These are phyloP conservation scores for Kregervanrija fluxuum DNA, from an alignment of 805 yeast genomes.

Conservation along the genomic window DNA sequence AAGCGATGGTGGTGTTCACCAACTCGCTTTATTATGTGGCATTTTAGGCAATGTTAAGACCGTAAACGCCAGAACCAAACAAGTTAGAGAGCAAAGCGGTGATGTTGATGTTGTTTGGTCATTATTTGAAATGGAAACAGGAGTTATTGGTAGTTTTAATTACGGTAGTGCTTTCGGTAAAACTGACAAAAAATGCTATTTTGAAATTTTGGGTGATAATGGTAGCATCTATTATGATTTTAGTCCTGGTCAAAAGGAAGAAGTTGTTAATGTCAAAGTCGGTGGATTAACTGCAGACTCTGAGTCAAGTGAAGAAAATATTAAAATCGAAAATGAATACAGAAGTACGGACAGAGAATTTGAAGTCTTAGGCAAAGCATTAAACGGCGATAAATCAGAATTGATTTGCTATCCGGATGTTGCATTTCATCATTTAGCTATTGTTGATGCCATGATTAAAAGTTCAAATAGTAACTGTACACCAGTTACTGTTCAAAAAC, in stretches of 20 bases:
- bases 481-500: conserved; percentile 23
- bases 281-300: conserved; percentile 56
- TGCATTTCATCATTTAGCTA: conserved; percentile 90
- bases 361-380: conserved; percentile 36
- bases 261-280: conserved; percentile 28
- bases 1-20: conserved; percentile 97
- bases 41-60: conserved; percentile 68
- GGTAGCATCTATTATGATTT: conserved; percentile 71
- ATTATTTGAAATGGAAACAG: conserved; percentile 51
- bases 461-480: conserved; percentile 47
- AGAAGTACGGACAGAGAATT: conserved; percentile 39
- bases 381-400: conserved; percentile 18
- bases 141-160: conserved; percentile 73
- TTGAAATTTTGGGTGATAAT: conserved; percentile 69
- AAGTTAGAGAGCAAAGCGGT: conserved; percentile 71
- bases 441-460: conserved; percentile 77
- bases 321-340: conserved; percentile 38
- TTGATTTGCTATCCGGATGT: conserved; percentile 49
- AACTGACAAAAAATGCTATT: conserved; percentile 56
- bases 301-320: conserved; percentile 26
- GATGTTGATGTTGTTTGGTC: conserved; percentile 76
- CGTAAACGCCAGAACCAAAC: conserved; percentile 71
- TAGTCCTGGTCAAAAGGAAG: conserved; percentile 39
- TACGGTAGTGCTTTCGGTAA: conserved; percentile 87
- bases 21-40: conserved; percentile 77